Base-by-base conservation (phyloP, 2,329 filamentous ascomycete genomes). In the Paraconiothyrium sp. region DNA sequence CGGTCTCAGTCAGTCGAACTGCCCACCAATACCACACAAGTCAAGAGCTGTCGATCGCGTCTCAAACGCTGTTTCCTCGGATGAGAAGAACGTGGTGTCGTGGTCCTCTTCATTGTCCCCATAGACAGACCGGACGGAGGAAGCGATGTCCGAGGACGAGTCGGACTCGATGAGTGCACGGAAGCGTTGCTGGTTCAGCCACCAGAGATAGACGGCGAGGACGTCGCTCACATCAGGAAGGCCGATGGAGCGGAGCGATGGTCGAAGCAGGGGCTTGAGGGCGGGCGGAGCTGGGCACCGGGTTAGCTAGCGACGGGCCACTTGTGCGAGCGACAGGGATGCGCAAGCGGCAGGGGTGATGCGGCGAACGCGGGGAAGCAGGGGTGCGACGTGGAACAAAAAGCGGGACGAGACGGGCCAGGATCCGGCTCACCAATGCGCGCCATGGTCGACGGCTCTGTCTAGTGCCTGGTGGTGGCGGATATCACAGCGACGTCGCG, bases 201-300 rank as follows among this genome's bases (percentile, higher is more conserved):
- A 73, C 62, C 58, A 67, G 8, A 75, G 51, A 20, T 70, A 71
- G 2, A 74, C 39, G 10, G 70, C 67, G 34, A 75, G 64, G 16
- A 67, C 60, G 30, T 73, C 69, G 32, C 63, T 55, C 35, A 61
- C 65, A 49, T 68, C 59, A 9, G 70, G 70, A 50, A 73, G 66
- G 52, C 71, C 69, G 48, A 66, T 61, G 58, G 32, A 50, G 39
- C 58, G 59, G 39, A 73, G 69, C 4, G 67, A 69, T 41, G 55
- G 47, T 44, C 68, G 67, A 35, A 46, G 48, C 16, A 62, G 63
- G 22, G 13, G 66, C 52, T 64, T 66, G 57, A 20, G 14, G 13
- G 35, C 4, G n/a, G n/a, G 47, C 39, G 44, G 58, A 52, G 43
- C 54, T 60, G 59, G 56, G 34, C 51, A 44, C 46, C 37, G 41